Percentiles rank a stretch among this genome's conserved stretches.
Evolutionary conservation across 257 asterid species (phyloP).

Genomic region (Petrea volubilis): DNA sequence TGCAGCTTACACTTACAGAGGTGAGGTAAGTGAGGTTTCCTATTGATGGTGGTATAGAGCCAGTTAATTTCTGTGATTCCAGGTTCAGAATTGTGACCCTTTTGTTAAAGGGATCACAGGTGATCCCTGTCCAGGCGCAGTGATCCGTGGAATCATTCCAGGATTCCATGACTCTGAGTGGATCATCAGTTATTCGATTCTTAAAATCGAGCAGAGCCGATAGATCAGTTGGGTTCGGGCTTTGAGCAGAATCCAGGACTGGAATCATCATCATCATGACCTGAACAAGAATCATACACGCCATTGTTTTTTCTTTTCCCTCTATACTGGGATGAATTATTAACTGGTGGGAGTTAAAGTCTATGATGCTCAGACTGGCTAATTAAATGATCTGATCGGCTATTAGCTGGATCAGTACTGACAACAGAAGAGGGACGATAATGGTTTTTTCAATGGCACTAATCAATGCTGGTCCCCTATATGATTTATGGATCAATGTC

Average conservation of each 20-base stretch:
- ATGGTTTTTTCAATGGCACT: no score
- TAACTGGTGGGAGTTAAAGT: no score
- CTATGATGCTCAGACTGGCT: no score
- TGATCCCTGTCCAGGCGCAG: slow-evolving; percentile 13
- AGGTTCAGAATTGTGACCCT: slow-evolving; percentile 9
- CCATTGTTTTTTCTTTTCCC: not conserved
- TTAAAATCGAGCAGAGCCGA: slow-evolving; percentile 15
- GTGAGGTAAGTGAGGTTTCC: slow-evolving; percentile 11
- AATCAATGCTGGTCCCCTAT: no score
- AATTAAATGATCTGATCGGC: no score
- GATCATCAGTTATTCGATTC: slow-evolving; percentile 13
- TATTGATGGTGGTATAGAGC: slow-evolving; percentile 13
- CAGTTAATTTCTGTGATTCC: not conserved
- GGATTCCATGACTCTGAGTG: slow-evolving; percentile 1
- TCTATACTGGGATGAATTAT: no score
- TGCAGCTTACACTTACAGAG: not conserved
- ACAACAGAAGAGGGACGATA: no score
- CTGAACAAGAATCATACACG: not conserved
- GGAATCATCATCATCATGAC: not conserved
- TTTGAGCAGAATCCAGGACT: not conserved
- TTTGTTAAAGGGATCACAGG: not conserved
- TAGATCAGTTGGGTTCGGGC: not conserved
- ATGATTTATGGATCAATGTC: no score
- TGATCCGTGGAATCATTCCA: not conserved
- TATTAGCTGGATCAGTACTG: no score